Base-by-base conservation (phyloP, 1,139 yeast genomes). In the Saccharomyces hybrid region DNA sequence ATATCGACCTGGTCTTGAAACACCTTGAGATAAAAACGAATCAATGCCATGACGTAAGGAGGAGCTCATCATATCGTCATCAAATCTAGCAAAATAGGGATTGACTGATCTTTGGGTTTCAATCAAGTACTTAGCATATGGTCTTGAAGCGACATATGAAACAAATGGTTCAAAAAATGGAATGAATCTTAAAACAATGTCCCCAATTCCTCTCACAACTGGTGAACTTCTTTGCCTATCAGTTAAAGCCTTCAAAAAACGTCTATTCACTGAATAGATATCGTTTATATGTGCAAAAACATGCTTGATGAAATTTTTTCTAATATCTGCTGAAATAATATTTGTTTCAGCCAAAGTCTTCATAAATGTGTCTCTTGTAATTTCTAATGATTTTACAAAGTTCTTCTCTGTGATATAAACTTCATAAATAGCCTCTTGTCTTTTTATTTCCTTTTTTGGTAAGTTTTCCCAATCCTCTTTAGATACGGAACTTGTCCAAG, bases 371-470 rank as follows among this genome's bases (percentile, higher is more conserved):
- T 93, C 98, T 49, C 96, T 83, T 68, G 95, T 77, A 63, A 91
- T 88, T 70, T 93, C 99, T 66, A 93, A 76, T 65, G 95, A 96
- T 71, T 90, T 91, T 55, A 93, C 96, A 70, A 91, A 93, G 61
- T 95, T 96, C 57, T 97, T 81, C 72, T 93, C 99, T 2, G 98
- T 93, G 63, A 88, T 87, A 53, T 89, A 88, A 42, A 93, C 87
- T 71, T 93, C 99, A 72, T 90, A 93, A 54, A 93, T 93, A 60
- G 93, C 85, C 67, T 93, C 99, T 70, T 93, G 99, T 61, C 98
- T 81, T 75, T 89, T 90, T 68, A 88, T 86, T 69, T 93, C 99
- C 55, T 76, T 81, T 61, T 89, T 93, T 57, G 88, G 89, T 55
- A 93, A 79, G 52, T 83, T 78, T 57, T 88, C 95, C 65, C 93